Evolutionary conservation across 2,329 filamentous ascomycete genomes (phyloP), one percentile per base, ranked within the genome.

Genomic region (Aspergillus sp.): DNA sequence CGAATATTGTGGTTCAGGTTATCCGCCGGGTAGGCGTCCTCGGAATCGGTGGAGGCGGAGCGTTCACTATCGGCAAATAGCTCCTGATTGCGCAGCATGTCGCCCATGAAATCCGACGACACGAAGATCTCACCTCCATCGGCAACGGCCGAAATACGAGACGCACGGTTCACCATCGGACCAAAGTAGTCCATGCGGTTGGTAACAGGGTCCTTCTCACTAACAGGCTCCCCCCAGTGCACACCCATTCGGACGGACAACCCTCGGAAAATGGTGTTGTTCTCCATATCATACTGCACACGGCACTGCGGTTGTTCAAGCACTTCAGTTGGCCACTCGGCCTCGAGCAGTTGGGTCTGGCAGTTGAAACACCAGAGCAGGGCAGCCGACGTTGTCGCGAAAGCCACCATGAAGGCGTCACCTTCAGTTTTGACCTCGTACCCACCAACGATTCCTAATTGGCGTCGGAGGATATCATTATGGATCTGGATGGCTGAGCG

Each of bases 401-500:
- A 98, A 7, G 89, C 93, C 19, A 98, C 91, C 88, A 98, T 96
- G 53, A 98, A 98, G 6, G 91, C 91, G 62, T 98, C 91, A 46
- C 91, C 91, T 84, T 98, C 91, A 12, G 91, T 98, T 71, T 98
- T 98, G 60, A 98, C 91, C 63, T 98, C 91, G 53, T 95, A 98
- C 1, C 91, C 91, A 52, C 91, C 91, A 48, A 95, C 93, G 42
- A 88, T 81, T 31, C 91, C 80, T 46, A 98, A 68, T 55, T 96
- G 89, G 35, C 91, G 76, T 45, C 91, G 82, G 81, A 98, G 93
- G 28, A 95, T 77, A 50, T 94, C 86, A 58, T 98, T 98, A 69
- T 98, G 91, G 46, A 94, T 80, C 60, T 89, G 93, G 63, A 98
- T 98, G 12, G 88, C 88, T 10, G 88, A 89, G 49, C 89, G 77